Evolutionary conservation across 2,329 filamentous ascomycete genomes (phyloP).

Genomic region (Sphaerulina musiva): DNA sequence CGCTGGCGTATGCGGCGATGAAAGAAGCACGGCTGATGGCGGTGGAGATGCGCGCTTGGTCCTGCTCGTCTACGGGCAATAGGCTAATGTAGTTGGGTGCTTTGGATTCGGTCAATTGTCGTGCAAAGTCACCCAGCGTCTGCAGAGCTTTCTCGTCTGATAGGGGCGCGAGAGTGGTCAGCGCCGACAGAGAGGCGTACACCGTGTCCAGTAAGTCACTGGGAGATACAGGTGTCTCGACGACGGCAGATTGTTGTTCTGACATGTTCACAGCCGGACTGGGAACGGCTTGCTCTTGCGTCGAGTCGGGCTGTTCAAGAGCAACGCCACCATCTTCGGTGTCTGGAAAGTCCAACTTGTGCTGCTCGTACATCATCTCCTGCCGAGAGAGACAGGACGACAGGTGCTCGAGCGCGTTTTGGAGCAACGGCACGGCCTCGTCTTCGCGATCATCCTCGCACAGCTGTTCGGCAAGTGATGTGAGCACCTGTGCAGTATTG

Average conservation of each 20-base stretch:
- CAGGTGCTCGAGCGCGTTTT: slow-evolving; percentile 57
- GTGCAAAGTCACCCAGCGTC: slow-evolving; percentile 52
- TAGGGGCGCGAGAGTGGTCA: slow-evolving; percentile 45
- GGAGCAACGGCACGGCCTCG: slow-evolving; percentile 48
- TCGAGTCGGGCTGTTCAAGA: slow-evolving; percentile 17
- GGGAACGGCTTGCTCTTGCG: slow-evolving; percentile 6
- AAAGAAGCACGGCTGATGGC: slow-evolving; percentile 53
- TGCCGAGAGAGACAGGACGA: slow-evolving; percentile 45
- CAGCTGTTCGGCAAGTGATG: slow-evolving; percentile 56
- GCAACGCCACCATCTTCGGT: slow-evolving; percentile 30
- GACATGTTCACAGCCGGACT: slow-evolving; percentile 28
- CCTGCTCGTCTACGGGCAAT: slow-evolving; percentile 27
- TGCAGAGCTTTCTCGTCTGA: slow-evolving; percentile 44
- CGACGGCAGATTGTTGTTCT: slow-evolving; percentile 57
- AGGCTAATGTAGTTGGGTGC: slow-evolving; percentile 48
- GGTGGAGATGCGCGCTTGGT: slow-evolving; percentile 36
- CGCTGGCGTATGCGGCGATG: slow-evolving; percentile 50
- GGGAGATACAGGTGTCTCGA: slow-evolving; percentile 61
- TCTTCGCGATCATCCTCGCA: slow-evolving; percentile 46
- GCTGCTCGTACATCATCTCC: slow-evolving; percentile 42
- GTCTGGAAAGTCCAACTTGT: slow-evolving; percentile 30
- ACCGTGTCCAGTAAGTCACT: slow-evolving; percentile 62
- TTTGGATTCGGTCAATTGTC: slow-evolving; percentile 50
- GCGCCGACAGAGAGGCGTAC: slow-evolving; percentile 52
- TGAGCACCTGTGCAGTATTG: slow-evolving; percentile 65